These are phyloP conservation scores for Trichosanthes cucumerina DNA, from an alignment of 306 rosid genomes.

Conservation along the genomic window DNA sequence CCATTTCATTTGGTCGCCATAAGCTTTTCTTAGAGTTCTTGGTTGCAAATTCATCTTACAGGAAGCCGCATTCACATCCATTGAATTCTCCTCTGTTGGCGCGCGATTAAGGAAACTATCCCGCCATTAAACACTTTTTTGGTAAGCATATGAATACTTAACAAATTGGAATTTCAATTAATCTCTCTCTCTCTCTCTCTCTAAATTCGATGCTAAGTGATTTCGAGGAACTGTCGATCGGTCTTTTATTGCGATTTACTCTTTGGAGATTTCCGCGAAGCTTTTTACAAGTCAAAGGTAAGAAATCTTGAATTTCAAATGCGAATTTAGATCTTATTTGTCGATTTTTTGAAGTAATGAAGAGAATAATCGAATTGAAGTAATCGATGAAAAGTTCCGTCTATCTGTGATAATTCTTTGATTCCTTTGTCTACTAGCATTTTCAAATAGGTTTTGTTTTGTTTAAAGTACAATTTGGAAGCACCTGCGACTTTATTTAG, in stretches of 20 bases:
- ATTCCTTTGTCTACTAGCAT: neutral
- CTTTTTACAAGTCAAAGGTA: neutral
- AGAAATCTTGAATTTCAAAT: neutral
- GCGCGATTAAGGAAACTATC: neutral
- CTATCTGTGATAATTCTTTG: neutral
- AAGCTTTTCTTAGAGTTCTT: neutral
- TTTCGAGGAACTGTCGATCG: neutral
- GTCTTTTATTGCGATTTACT: neutral
- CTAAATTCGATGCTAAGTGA: neutral
- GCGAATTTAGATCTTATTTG: neutral
- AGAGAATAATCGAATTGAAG: neutral
- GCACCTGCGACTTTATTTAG: neutral
- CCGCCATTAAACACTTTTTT: neutral
- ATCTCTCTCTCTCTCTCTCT: neutral
- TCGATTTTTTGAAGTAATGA: neutral
- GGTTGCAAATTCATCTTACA: neutral
- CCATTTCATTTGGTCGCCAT: neutral
- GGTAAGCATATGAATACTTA: neutral
- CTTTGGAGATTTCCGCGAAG: neutral
- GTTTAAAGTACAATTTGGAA: neutral
- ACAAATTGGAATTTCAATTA: neutral
- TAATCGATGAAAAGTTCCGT: neutral
- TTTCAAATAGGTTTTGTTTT: neutral
- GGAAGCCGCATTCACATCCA: neutral
- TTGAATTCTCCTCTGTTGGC: slow-evolving; percentile 4